Base-by-base conservation (phyloP, 441 rosid species). In the Sinapis alba region DNA sequence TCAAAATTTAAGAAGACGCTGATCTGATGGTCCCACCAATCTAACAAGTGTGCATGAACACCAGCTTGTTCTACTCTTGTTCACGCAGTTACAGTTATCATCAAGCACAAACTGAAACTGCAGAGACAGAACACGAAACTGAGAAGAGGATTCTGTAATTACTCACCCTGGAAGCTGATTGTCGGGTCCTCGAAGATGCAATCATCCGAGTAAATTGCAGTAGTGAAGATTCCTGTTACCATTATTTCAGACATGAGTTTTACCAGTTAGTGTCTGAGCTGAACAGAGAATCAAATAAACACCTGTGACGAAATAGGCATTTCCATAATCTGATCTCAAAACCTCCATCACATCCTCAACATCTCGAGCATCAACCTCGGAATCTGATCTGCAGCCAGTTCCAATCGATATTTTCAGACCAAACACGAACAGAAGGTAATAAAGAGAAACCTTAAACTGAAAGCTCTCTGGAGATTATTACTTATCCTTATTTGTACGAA, bases 251-350 rank as follows among this genome's bases (percentile, higher is more conserved):
- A 43, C 23, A 58, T 61, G 12, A 18, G 19, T 51, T 53, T 67
- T 0, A 61, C 24, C 65, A 10, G 24, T 30, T 30, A 60, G 65
- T 61, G 47, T 18, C 9, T 32, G 45, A 32, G 47, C 23, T 50
- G 7, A 50, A 16, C 16, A 60, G n/a, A 67, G 16, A 23, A 28
- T 68, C 18, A 11, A 18, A 7, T 9, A 51, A 5, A 4, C 67
- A 92, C 99, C 99, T 54, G 96, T 89, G 63, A 92, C 92, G 82
- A 94, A 94, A 81, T 94, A 92, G 27, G 92, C 90, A 82, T 87
- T 88, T 80, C 83, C 87, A 61, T 85, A 94, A 82, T 94, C 97
- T 57, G 80, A 77, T 82, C 68, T 80, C 59, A 94, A 85, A 56
- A 86, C 63, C 66, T 11, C 56, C 58, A 94, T 54, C 45, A 92